A percentile compares a stretch with the other conserved stretches of the same genome.
Conservation (phyloP, 2,329 filamentous ascomycete genomes). For the Sclerotinia spermophila region DNA sequence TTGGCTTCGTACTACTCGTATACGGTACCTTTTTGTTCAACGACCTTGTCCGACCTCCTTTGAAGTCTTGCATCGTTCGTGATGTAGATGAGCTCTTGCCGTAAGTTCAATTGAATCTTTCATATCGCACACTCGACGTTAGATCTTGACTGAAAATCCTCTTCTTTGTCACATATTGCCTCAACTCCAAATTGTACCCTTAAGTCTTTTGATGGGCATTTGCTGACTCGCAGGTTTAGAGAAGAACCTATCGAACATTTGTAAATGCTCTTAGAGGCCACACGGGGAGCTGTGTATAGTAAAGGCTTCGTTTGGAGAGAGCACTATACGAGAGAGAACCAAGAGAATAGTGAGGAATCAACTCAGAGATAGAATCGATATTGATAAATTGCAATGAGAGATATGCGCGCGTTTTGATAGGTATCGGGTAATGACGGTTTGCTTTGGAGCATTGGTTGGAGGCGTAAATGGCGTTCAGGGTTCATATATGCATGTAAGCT, state of each 20-base stretch:
- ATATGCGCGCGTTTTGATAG: neutral
- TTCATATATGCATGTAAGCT: conserved; percentile 14
- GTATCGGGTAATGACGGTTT: conserved; percentile 1
- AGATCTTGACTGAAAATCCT: neutral
- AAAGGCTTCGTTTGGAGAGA: neutral
- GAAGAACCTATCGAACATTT: conserved; percentile 80
- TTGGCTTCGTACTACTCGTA: conserved; percentile 83
- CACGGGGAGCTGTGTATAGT: neutral
- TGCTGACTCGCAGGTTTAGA: neutral
- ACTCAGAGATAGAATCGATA: neutral
- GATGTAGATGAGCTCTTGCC: conserved; percentile 65
- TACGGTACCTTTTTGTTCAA: conserved; percentile 98
- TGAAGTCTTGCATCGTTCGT: conserved; percentile 60
- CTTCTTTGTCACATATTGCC: neutral
- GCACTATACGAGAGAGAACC: neutral
- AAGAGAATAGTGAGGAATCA: neutral
- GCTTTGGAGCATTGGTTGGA: neutral
- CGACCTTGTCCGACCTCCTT: conserved; percentile 80
- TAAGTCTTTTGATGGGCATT: neutral
- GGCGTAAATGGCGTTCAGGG: conserved; percentile 4
- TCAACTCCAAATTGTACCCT: neutral
- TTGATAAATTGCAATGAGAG: conserved; percentile 11
- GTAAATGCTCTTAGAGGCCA: conserved; percentile 19
- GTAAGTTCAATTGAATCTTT: neutral
- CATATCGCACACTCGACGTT: neutral